Evolutionary conservation across 148 eudicot species (phyloP).

Genomic region (Spergularia marina): DNA sequence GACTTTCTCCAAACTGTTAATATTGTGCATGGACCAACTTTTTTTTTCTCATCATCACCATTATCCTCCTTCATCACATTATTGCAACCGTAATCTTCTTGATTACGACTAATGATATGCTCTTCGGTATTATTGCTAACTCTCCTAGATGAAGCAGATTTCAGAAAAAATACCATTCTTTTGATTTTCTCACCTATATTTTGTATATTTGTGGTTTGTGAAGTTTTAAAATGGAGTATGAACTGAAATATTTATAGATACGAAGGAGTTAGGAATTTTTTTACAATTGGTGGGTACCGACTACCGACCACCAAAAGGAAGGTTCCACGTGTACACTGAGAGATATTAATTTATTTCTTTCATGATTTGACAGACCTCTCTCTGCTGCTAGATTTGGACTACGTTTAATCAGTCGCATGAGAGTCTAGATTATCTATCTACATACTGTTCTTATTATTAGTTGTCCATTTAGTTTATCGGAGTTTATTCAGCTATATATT

Average conservation of each 20-base stretch:
- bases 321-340: constrained; percentile 26
- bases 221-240: not conserved
- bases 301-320: constrained; percentile 3
- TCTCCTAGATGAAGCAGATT: constrained; percentile 27
- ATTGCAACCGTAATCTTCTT: too few relatives aligned
- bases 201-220: not conserved
- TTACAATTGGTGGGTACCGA: constrained; percentile 17
- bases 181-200: not conserved
- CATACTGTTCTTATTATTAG: too few relatives aligned
- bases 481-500: too few relatives aligned
- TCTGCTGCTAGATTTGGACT: not conserved
- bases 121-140: constrained; percentile 27
- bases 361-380: not conserved
- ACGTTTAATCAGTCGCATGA: not conserved
- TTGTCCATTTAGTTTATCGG: too few relatives aligned
- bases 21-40: constrained; percentile 18
- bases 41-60: not conserved
- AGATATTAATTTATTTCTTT: not conserved
- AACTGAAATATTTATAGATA: constrained; percentile 12
- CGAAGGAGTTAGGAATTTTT: not conserved
- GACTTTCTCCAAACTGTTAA: constrained; percentile 90
- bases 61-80: not conserved
- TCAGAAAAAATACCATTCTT: constrained; percentile 32
- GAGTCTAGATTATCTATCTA: constrained; percentile 5
- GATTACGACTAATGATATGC: not conserved